A percentile compares a stretch with the other conserved stretches of the same genome.
phyloP scores from a whole-genome alignment of 2,329 filamentous ascomycete genomes.

The Cadophora luteo-olivacea region DNA sequence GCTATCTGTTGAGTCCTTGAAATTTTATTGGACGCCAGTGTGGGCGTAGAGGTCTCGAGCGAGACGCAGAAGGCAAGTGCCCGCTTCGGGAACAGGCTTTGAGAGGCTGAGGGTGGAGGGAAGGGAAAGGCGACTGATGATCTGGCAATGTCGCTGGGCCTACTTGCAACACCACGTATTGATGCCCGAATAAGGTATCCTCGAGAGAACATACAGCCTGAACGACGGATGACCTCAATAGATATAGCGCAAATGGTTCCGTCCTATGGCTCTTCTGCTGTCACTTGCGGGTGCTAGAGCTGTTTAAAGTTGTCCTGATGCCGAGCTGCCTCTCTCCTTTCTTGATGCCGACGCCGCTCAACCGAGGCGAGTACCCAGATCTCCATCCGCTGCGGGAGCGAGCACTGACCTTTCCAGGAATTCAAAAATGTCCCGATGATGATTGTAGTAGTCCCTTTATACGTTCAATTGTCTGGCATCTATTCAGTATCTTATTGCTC shows the following conservation, averaged over 20 bases:
- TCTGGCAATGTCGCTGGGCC: not conserved
- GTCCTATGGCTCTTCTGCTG: slow-evolving; percentile 3
- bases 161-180: slow-evolving; percentile 19
- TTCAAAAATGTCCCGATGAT: not conserved
- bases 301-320: slow-evolving; percentile 17
- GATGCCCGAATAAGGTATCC: slow-evolving; percentile 23
- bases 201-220: slow-evolving; percentile 29
- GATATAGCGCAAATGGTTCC: not conserved
- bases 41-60: slow-evolving; percentile 23
- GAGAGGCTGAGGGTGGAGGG: not conserved
- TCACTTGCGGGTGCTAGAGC: not conserved
- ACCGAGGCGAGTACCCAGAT: slow-evolving; percentile 12
- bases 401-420: not conserved
- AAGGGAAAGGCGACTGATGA: not conserved
- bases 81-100: slow-evolving; percentile 4
- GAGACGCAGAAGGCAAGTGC: slow-evolving; percentile 19
- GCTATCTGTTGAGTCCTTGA: slow-evolving; percentile 49
- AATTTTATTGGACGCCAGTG: slow-evolving; percentile 39
- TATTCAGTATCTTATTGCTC: too few species aligned
- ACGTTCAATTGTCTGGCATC: too few species aligned
- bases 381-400: not conserved
- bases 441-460: not conserved
- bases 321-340: slow-evolving; percentile 17
- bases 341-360: slow-evolving; percentile 2
- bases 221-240: slow-evolving; percentile 8